Conservation (phyloP, 139 green algal species). For the Chlorella sp. region DNA sequence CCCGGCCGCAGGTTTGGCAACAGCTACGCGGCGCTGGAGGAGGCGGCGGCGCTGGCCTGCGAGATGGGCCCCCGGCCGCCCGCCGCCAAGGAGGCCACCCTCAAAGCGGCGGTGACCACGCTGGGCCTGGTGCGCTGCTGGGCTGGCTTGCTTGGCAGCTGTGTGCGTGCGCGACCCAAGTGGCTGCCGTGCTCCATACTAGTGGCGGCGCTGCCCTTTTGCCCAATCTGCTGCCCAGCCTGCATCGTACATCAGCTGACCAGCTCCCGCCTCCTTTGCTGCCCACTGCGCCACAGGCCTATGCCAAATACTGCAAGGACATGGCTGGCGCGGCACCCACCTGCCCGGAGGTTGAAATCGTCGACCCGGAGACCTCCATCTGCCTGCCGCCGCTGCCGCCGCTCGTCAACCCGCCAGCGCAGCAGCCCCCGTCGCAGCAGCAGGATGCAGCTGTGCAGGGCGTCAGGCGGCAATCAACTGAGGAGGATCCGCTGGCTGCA, state of each 20-base stretch:
- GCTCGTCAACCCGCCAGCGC: not conserved
- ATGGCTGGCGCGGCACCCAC: not conserved
- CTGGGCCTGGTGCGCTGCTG: conserved; percentile 21
- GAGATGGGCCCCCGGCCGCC: conserved; percentile 17
- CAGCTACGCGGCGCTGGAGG: conserved; percentile 32
- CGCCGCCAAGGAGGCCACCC: not conserved
- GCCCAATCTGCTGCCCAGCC: not conserved
- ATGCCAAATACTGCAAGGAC: conserved; percentile 42
- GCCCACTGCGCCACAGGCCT: conserved; percentile 19
- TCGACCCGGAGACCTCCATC: not conserved
- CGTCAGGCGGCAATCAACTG: not conserved
- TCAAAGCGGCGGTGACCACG: not conserved
- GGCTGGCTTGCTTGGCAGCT: not conserved
- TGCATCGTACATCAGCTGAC: not conserved
- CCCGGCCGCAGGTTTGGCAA: conserved; percentile 54
- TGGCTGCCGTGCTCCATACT: not conserved
- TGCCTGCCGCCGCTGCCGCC: conserved; percentile 20
- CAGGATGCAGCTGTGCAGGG: not conserved
- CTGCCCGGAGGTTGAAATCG: not conserved
- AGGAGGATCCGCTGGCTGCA: not conserved
- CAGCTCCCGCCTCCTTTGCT: not conserved
- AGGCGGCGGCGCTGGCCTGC: conserved; percentile 52
- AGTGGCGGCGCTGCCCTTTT: not conserved
- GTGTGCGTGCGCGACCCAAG: not conserved
- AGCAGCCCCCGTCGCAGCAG: not conserved